These are phyloP conservation scores for Fusarium sp. DNA, from an alignment of 2,329 filamentous ascomycete genomes.

Conservation along the genomic window DNA sequence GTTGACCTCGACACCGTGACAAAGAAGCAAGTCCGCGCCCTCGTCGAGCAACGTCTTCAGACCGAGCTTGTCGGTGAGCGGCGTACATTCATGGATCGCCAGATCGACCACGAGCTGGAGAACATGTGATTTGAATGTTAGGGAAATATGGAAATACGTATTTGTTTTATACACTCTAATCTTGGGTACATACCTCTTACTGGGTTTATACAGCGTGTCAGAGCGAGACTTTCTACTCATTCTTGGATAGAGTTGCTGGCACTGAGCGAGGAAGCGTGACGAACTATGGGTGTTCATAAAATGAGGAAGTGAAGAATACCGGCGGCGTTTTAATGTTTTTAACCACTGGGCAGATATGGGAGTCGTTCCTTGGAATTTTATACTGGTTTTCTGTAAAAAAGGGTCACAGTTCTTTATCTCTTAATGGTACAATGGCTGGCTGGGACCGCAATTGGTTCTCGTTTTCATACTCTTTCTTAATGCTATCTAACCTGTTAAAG, in stretches of 20 bases:
- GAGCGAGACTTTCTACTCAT: constrained; percentile 11
- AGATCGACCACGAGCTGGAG: constrained; percentile 93
- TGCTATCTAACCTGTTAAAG: constrained; percentile 23
- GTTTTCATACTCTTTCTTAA: constrained; percentile 30
- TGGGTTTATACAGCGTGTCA: constrained; percentile 37
- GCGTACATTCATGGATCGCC: constrained; percentile 88
- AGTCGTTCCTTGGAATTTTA: constrained; percentile 46
- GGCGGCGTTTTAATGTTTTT: constrained; percentile 44
- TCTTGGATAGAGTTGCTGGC: constrained; percentile 27
- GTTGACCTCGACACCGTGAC: constrained; percentile 97
- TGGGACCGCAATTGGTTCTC: constrained; percentile 32
- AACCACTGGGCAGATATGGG: constrained; percentile 43
- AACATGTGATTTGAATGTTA: constrained; percentile 77
- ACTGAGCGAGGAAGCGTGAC: constrained; percentile 21
- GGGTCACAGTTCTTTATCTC: constrained; percentile 27
- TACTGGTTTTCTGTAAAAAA: constrained; percentile 44
- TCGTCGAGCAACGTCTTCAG: constrained; percentile 94
- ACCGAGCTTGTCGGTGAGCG: constrained; percentile 90
- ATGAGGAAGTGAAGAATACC: constrained; percentile 42
- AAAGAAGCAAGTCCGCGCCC: constrained; percentile 94
- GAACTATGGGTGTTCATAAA: constrained; percentile 38
- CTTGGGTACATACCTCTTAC: constrained; percentile 44
- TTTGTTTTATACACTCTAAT: constrained; percentile 36
- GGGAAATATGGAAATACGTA: constrained; percentile 15
- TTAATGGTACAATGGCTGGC: constrained; percentile 45